Percentiles rank a stretch among this genome's conserved stretches.
These are phyloP conservation scores for Schizophyllum amplum DNA, from an alignment of 1,284 basidiomycete genomes.

Conservation along the genomic window DNA sequence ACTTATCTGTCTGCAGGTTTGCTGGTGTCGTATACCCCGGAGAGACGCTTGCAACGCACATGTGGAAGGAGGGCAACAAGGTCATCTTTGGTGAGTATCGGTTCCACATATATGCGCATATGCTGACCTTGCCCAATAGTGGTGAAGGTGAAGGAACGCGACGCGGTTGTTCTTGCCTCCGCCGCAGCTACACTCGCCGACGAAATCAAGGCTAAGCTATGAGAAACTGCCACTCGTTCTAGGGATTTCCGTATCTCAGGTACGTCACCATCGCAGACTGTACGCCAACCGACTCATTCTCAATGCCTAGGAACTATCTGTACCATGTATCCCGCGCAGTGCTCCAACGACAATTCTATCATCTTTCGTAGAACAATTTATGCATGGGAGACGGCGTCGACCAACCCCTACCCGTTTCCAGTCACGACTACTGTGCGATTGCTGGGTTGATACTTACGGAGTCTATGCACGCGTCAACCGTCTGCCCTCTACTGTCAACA, in stretches of 20 bases:
- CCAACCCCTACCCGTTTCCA: too few species aligned
- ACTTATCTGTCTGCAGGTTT: constrained; percentile 44
- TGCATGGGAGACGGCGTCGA: too few species aligned
- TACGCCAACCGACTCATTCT: too few species aligned
- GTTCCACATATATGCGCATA: background rate
- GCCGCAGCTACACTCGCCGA: constrained; percentile 68
- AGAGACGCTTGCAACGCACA: constrained; percentile 89
- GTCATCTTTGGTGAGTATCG: constrained; percentile 78
- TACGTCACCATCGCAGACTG: background rate
- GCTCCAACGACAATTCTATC: too few species aligned
- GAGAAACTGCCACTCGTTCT: constrained; percentile 12
- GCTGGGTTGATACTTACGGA: too few species aligned
- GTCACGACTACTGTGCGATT: too few species aligned
- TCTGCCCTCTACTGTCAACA: too few species aligned
- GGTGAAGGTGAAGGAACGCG: constrained; percentile 77
- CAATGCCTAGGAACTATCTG: too few species aligned
- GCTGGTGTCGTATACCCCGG: constrained; percentile 91
- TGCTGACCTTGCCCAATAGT: constrained; percentile 28
- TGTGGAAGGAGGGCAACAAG: constrained; percentile 96
- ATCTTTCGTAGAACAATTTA: too few species aligned
- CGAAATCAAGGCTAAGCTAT: constrained; percentile 54
- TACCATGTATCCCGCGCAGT: too few species aligned
- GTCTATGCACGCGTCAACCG: too few species aligned
- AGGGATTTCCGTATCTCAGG: background rate
- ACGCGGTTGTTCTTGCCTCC: constrained; percentile 56